Evolutionary conservation across 257 asterid genomes (phyloP), one percentile per base, ranked within the genome.

Genomic region (Rhazya stricta): DNA sequence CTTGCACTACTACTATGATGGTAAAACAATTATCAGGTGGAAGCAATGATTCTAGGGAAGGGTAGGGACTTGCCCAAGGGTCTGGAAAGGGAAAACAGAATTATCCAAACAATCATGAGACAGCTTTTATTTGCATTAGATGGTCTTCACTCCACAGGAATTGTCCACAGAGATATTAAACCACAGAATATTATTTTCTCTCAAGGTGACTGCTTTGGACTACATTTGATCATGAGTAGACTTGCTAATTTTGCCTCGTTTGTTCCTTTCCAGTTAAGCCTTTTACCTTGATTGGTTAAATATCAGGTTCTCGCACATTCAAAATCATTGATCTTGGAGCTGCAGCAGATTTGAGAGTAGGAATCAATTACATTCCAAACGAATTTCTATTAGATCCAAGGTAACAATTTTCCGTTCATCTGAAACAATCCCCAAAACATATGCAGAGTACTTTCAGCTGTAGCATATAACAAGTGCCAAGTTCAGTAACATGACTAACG

Each of bases 301-400:
- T 77, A 46, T 72, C 90, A 95, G 98, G 79, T 79, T 88, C 99
- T 43, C 94, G 94, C 69, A 78, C 93, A 9, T 95, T 92, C 87
- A 92, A 95, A 80, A 95, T 95, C 75, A 95, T 91, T 70, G 98
- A 92, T 86, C 98, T 92, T 77, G 98, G 99, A 78, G 99, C 98
- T 7, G 98, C 98, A 68, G 83, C 99, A 21, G 99, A 92, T 89
- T 81, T 95, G 81, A 90, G 99, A 84, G 98, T 95, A 48, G 99
- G 99, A 75, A 95, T 95, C 81, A 95, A 92, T 82, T 95, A 95
- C 80, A 88, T 95, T 66, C 99, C 99, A 48, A 91, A 92, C 78
- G 98, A 92, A 81, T 91, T 95, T 85, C 89, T 92, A 18, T 79
- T 95, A 83, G 99, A 95, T 85, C 98, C 99, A 53, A 92, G 98